Base-by-base conservation (phyloP, 257 asterid genomes). In the Solanum chiquidenum region DNA sequence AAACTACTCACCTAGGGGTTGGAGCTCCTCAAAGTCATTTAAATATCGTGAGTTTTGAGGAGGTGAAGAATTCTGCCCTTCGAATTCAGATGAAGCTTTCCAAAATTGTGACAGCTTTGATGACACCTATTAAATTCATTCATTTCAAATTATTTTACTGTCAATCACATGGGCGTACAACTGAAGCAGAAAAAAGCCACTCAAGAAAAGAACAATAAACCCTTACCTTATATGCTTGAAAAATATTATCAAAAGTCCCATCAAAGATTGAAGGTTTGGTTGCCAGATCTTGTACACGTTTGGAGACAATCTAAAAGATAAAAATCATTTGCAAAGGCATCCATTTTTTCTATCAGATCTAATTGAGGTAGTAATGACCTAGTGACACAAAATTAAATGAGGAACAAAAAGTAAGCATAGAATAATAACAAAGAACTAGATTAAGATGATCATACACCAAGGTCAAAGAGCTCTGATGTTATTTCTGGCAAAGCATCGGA, bases 11-110 rank as follows among this genome's bases (percentile, higher is more conserved):
- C 99, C 99, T 58, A 97, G 98, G 89, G 98, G 92, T 89, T 95
- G 98, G 83, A 97, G 98, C 91, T 97, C 99, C 96, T 95, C 99
- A 87, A 97, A 97, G 92, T 97, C 99, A 90, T 90, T 92, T 88
- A 95, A 91, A 90, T 95, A 95, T 58, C 98, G 98, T 37, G 99
- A 97, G 90, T 89, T 95, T 89, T 93, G 93, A 91, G 87, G 86
- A 69, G 96, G 92, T 74, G 90, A 87, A 85, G 95, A 91, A 91
- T 92, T 92, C 86, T 91, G 91, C 60, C 88, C 93, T 88, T 91
- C 95, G 69, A 88, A 91, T 86, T 94, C 95, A 88, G 95, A 86
- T 44, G 94, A 89, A 86, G 93, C 91, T 95, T 90, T 91, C 99
- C 99, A 97, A 86, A 97, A 97, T 86, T 88, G 88, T 31, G 98